Conservation (phyloP, 371 early-diverging fungal genomes). For the Capillidium heterosporum region DNA sequence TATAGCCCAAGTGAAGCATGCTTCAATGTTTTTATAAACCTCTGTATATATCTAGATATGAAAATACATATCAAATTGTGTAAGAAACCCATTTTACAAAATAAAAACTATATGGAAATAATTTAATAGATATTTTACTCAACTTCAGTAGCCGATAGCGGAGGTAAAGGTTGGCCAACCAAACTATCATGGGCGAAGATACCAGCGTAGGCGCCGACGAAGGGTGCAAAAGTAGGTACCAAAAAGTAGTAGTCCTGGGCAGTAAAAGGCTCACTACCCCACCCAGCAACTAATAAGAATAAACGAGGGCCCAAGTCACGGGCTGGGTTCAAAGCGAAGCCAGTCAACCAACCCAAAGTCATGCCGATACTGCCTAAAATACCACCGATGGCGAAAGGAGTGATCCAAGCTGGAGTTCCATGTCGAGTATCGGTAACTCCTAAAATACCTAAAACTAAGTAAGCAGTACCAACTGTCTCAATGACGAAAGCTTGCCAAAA, state of each 20-base stretch:
- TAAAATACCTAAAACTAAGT: conserved; percentile 47
- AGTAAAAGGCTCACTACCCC: conserved; percentile 47
- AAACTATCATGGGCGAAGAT: conserved; percentile 15
- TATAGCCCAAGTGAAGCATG: no score
- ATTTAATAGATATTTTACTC: no score
- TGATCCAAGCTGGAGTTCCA: background rate
- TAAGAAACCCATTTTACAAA: no score
- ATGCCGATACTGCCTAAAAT: conserved; percentile 40
- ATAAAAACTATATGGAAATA: no score
- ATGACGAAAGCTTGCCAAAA: conserved; percentile 37
- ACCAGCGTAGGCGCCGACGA: conserved; percentile 52
- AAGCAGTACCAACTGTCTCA: conserved; percentile 55
- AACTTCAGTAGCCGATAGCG: no score
- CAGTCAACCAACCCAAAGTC: conserved; percentile 49
- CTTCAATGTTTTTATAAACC: no score
- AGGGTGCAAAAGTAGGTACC: conserved; percentile 58
- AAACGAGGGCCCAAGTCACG: conserved; percentile 74
- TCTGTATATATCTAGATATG: no score
- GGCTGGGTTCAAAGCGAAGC: conserved; percentile 71
- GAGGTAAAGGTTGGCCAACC: background rate
- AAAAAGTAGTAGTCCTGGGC: conserved; percentile 42
- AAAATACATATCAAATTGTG: no score
- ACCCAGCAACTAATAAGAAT: conserved; percentile 56
- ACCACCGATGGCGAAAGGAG: conserved; percentile 19
- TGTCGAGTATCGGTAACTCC: conserved; percentile 45